Evolutionary conservation across 2,329 filamentous ascomycete genomes (phyloP).

Genomic region (Stachybotrys chlorohalonatus): DNA sequence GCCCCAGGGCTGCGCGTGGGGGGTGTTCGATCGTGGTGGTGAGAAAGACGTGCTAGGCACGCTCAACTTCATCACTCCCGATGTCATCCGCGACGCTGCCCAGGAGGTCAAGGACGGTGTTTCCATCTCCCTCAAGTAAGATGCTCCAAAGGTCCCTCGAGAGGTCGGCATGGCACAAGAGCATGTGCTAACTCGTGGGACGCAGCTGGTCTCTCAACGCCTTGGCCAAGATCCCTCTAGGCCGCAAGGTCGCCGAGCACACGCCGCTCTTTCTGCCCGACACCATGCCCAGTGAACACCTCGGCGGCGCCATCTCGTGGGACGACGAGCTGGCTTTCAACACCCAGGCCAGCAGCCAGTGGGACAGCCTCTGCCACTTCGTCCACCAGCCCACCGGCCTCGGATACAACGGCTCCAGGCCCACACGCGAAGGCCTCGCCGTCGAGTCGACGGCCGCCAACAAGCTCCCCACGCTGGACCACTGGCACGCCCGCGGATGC

Average conservation of each 20-base stretch:
- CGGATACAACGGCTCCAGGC: slow-evolving; percentile 41
- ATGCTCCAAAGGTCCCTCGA: neutral
- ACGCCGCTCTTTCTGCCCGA: slow-evolving; percentile 22
- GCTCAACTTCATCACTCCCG: slow-evolving; percentile 41
- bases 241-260: slow-evolving; percentile 25
- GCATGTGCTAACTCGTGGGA: neutral
- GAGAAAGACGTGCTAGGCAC: slow-evolving; percentile 41
- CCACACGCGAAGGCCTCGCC: slow-evolving; percentile 21
- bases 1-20: slow-evolving; percentile 42
- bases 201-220: slow-evolving; percentile 33
- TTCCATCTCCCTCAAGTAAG: slow-evolving; percentile 44
- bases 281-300: slow-evolving; percentile 10
- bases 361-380: slow-evolving; percentile 44
- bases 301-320: slow-evolving; percentile 20
- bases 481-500: slow-evolving; percentile 43
- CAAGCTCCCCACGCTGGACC: slow-evolving; percentile 29
- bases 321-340: slow-evolving; percentile 46
- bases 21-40: slow-evolving; percentile 34
- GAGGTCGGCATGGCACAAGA: neutral
- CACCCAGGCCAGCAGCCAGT: slow-evolving; percentile 46
- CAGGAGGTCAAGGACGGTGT: slow-evolving; percentile 25
- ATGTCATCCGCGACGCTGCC: slow-evolving; percentile 19
- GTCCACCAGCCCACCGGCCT: slow-evolving; percentile 31
- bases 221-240: slow-evolving; percentile 22
- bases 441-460: slow-evolving; percentile 16